Evolutionary conservation across 2,329 filamentous ascomycete genomes (phyloP), one percentile per base, ranked within the genome.

Genomic region (Eutypella sp.): DNA sequence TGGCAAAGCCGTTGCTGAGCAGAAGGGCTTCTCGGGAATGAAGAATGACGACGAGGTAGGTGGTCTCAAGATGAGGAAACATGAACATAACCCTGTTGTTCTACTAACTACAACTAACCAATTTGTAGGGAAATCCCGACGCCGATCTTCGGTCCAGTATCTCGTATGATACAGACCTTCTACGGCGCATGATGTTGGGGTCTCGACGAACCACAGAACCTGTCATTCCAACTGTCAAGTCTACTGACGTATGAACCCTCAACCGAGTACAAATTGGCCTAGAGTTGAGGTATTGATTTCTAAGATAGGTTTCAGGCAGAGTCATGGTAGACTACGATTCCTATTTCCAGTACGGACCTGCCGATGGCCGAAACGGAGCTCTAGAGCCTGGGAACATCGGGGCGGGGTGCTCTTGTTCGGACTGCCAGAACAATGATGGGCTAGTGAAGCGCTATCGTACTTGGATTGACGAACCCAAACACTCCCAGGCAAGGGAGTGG

Each of bases 11-110:
- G 39, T 46, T 25, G 8, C 18, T 9, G 40, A 39, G 20, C 38
- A 39, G 31, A 38, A 42, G 31, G 44, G 27, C 2, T 46, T 42
- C 20, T 37, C 38, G 19, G 27, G 29, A 10, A 20, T 19, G 67
- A 27, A 64, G 59, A 2, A 63, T 69, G 18, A 47, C 19, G n/a
- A 31, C 13, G 29, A n/a, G 29, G 29, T 33, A 10, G 6, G 33
- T 36, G 13, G 6, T 20, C 33, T 9, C 16, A 10, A 18, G 33
- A n/a, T 4, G 5, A 18, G 6, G 33, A 29, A 29, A 13, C 13
- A 13, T 13, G 25, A 7, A 29, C 25, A 13, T 29, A 7, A 29
- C 25, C 7, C 7, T 29, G 13, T 7, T 13, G 25, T 29, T 29
- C 13, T 29, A 13, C 7, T 7, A 7, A 29, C 25, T 13, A 29